phyloP scores from a whole-genome alignment of 257 asterid genomes.

The Rhazya stricta region DNA sequence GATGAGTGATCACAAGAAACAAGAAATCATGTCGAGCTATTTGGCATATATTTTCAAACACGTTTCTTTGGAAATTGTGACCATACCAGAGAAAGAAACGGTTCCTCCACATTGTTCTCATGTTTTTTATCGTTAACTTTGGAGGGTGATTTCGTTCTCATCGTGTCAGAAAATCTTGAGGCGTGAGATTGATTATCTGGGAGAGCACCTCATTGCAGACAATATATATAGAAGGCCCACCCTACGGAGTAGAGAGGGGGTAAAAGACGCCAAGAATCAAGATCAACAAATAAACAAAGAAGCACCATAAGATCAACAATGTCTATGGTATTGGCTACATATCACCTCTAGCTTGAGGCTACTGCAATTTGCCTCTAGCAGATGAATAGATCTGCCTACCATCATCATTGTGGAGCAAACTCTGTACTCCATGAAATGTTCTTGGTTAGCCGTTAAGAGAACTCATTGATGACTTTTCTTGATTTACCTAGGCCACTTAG shows the following conservation, averaged over 20 bases:
- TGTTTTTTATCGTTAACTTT: conserved; percentile 8
- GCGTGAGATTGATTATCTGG: conserved; percentile 11
- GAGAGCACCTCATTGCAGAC: conserved; percentile 6
- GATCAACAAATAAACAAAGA: conserved; percentile 9
- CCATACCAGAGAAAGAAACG: not conserved
- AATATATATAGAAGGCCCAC: not conserved
- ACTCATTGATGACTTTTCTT: not conserved
- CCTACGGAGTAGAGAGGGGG: not conserved
- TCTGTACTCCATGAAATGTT: not conserved
- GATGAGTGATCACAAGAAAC: not conserved
- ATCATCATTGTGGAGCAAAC: not conserved
- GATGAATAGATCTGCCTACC: not conserved
- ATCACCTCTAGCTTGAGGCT: conserved; percentile 16
- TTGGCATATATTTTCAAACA: not conserved
- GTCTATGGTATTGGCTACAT: conserved; percentile 17
- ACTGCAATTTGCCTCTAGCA: conserved; percentile 15
- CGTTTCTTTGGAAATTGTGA: conserved; percentile 5
- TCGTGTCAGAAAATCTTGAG: conserved; percentile 31
- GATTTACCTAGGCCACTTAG: no score
- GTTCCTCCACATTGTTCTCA: conserved; percentile 15
- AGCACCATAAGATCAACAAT: conserved; percentile 11
- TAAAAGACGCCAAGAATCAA: conserved; percentile 1
- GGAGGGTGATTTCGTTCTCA: conserved; percentile 30
- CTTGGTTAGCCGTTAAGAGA: no score
- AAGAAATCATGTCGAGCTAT: not conserved